Evolutionary conservation across 78 protist species (phyloP).

Genomic region (Blattamonas nauphoetae): DNA sequence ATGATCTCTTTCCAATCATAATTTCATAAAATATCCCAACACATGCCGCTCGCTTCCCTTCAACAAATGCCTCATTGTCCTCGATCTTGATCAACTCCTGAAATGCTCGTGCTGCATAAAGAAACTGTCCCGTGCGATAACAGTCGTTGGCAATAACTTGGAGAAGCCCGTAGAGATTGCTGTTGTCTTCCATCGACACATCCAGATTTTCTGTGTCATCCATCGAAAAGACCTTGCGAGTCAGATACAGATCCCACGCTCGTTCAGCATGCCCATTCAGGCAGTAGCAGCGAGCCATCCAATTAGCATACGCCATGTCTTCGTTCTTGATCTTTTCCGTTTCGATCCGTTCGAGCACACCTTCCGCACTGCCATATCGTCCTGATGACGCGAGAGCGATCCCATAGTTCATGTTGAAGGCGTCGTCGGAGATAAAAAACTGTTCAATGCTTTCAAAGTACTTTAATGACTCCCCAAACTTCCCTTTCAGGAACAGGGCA

Average conservation of each 20-base stretch:
- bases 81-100: not conserved
- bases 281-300: slow-evolving; percentile 50
- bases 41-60: not conserved
- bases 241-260: slow-evolving; percentile 68
- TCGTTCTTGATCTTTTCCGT: slow-evolving; percentile 29
- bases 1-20: not conserved
- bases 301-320: slow-evolving; percentile 31
- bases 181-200: not conserved
- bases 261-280: slow-evolving; percentile 33
- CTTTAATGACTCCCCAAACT: slow-evolving; percentile 68
- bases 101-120: not conserved
- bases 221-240: too few species aligned
- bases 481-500: slow-evolving; percentile 51
- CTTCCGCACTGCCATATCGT: slow-evolving; percentile 50
- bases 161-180: slow-evolving; percentile 21
- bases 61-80: not conserved
- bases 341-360: slow-evolving; percentile 28
- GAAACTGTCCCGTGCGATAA: slow-evolving; percentile 24
- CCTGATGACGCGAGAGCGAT: slow-evolving; percentile 36
- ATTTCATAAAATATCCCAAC: not conserved
- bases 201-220: slow-evolving; percentile 30
- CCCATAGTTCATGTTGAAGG: slow-evolving; percentile 48
- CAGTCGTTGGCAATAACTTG: slow-evolving; percentile 73
- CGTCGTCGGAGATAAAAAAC: slow-evolving; percentile 44
- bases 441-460: slow-evolving; percentile 61